Percentiles rank a stretch among this genome's conserved stretches.
Evolutionary conservation across 129 eudicot genomes (phyloP).

Genomic region (Erigeron canadensis): DNA sequence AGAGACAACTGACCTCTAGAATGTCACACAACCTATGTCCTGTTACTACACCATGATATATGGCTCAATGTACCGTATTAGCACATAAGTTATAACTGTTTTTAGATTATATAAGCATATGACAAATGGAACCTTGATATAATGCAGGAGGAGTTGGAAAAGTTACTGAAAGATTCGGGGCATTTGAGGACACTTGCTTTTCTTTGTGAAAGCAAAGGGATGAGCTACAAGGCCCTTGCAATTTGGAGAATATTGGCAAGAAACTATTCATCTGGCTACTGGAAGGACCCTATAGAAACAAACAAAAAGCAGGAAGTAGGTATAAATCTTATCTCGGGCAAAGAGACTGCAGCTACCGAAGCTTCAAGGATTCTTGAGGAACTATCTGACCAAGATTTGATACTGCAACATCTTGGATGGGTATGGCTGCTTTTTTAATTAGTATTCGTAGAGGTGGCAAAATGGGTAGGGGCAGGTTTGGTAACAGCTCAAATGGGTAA

Average conservation of each 20-base stretch:
- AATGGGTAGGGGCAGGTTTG: conserved; percentile 15
- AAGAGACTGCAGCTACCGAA: conserved; percentile 77
- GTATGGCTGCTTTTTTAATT: conserved; percentile 42
- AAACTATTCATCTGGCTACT: conserved; percentile 58
- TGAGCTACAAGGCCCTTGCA: conserved; percentile 88
- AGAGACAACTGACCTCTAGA: too few relatives aligned
- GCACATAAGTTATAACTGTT: not conserved
- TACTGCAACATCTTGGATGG: conserved; percentile 97
- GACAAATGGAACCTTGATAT: conserved; percentile 12
- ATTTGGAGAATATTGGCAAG: conserved; percentile 89
- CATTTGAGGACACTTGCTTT: conserved; percentile 91
- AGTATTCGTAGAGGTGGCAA: not conserved
- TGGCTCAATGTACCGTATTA: not conserved
- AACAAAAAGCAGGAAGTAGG: conserved; percentile 33
- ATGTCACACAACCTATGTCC: too few relatives aligned
- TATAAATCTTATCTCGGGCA: conserved; percentile 37
- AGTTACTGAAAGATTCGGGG: conserved; percentile 72
- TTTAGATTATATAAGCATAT: not conserved
- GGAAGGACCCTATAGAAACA: conserved; percentile 39
- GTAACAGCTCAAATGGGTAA: not conserved
- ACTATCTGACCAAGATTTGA: conserved; percentile 70
- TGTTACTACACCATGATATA: conserved; percentile 1
- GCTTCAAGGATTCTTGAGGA: conserved; percentile 85
- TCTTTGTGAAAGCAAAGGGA: conserved; percentile 83
- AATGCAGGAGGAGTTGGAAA: conserved; percentile 98